Percentiles rank a stretch among this genome's conserved stretches.
These are phyloP conservation scores for Basipetospora chlamydospora DNA, from an alignment of 2,329 filamentous ascomycete genomes.

Conservation along the genomic window DNA sequence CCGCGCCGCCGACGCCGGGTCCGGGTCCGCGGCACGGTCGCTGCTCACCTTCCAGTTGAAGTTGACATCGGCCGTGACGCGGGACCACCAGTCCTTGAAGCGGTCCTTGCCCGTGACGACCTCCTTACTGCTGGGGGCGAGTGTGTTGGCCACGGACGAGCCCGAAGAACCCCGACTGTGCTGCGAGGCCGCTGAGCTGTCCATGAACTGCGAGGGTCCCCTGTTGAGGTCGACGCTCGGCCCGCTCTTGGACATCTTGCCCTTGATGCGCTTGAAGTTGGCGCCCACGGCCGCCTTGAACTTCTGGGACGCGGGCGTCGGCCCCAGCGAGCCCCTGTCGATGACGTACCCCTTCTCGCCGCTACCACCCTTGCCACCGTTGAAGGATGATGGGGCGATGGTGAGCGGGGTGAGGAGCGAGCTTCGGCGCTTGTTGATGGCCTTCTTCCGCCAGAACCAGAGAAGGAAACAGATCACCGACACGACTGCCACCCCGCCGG, in stretches of 20 bases:
- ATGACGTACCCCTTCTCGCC: slow-evolving; percentile 22
- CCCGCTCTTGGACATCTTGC: slow-evolving; percentile 19
- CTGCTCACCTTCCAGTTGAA: slow-evolving; percentile 21
- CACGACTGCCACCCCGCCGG: slow-evolving; percentile 32
- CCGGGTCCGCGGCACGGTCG: slow-evolving; percentile 14
- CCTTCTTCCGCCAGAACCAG: slow-evolving; percentile 34
- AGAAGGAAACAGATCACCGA: slow-evolving; percentile 31
- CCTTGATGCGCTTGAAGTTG: slow-evolving; percentile 20
- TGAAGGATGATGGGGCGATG: slow-evolving; percentile 12
- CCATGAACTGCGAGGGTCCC: slow-evolving; percentile 37
- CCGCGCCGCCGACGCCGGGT: slow-evolving; percentile 14
- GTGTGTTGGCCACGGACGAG: slow-evolving; percentile 2
- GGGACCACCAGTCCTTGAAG: slow-evolving; percentile 30
- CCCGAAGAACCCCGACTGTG: slow-evolving; percentile 25
- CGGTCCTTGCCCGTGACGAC: slow-evolving; percentile 20
- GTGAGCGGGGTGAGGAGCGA: slow-evolving; percentile 34
- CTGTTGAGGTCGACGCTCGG: slow-evolving; percentile 34
- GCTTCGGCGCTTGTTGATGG: slow-evolving; percentile 27
- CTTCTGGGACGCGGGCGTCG: slow-evolving; percentile 29
- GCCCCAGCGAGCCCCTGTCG: slow-evolving; percentile 31
- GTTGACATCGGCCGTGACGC: slow-evolving; percentile 23
- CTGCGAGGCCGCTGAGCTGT: slow-evolving; percentile 11
- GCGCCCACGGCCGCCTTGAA: slow-evolving; percentile 22
- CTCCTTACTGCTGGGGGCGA: slow-evolving; percentile 7
- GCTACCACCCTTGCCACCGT: slow-evolving; percentile 3